A percentile compares a stretch with the other conserved stretches of the same genome.
These are phyloP conservation scores for Zygoascus meyerae DNA, from an alignment of 1,139 yeast species.

Conservation along the genomic window DNA sequence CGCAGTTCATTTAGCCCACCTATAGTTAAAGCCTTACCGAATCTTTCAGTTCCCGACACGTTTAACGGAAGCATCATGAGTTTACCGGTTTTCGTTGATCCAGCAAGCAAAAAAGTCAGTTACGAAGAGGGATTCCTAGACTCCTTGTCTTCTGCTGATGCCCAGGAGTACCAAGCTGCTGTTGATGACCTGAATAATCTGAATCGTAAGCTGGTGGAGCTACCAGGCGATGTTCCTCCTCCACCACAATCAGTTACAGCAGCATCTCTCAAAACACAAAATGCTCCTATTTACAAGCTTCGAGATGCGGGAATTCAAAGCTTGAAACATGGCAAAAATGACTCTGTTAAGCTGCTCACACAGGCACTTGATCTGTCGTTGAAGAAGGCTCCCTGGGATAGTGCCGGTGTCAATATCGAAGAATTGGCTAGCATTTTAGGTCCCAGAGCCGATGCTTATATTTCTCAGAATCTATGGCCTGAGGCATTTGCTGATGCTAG, in stretches of 20 bases:
- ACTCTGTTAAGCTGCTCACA: conserved; percentile 66
- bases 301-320: conserved; percentile 66
- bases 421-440: conserved; percentile 68
- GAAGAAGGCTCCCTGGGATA: conserved; percentile 80
- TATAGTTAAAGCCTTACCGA: too few species aligned
- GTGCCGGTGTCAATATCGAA: conserved; percentile 71
- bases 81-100: conserved; percentile 24
- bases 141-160: conserved; percentile 14
- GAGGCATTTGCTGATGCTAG: conserved; percentile 82
- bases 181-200: conserved; percentile 51
- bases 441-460: conserved; percentile 78
- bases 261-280: conserved; percentile 34
- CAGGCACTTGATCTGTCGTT: conserved; percentile 78
- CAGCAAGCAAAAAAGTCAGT: conserved; percentile 30
- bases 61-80: neutral
- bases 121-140: conserved; percentile 26
- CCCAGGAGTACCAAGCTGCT: conserved; percentile 33
- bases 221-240: conserved; percentile 58
- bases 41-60: neutral
- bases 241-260: conserved; percentile 47
- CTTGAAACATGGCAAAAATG: conserved; percentile 59
- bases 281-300: conserved; percentile 64
- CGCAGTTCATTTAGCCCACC: too few species aligned
- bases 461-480: conserved; percentile 56
- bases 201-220: conserved; percentile 51